These are phyloP conservation scores for Aureobasidium sp. DNA, from an alignment of 2,329 filamentous ascomycete species.

Conservation along the genomic window DNA sequence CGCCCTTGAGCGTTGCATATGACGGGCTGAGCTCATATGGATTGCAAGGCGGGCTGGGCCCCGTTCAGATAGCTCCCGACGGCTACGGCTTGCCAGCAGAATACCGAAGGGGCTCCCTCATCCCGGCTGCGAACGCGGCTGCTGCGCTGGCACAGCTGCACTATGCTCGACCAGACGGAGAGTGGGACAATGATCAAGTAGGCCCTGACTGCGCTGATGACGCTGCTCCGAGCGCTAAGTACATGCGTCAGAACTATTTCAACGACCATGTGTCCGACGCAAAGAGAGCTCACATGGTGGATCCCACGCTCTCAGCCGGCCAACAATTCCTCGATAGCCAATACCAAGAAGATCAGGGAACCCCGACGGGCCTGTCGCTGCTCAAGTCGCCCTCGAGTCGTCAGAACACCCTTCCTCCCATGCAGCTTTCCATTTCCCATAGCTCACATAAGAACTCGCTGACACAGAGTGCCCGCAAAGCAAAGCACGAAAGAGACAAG, in stretches of 20 bases:
- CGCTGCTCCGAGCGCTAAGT: slow-evolving; percentile 12
- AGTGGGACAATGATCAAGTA: slow-evolving; percentile 73
- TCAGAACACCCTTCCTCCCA: slow-evolving; percentile 78
- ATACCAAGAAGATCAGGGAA: slow-evolving; percentile 10
- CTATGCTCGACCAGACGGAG: slow-evolving; percentile 64
- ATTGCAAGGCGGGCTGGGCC: slow-evolving; percentile 22
- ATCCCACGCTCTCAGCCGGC: slow-evolving; percentile 15
- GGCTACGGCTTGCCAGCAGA: slow-evolving; percentile 49
- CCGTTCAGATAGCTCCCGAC: slow-evolving; percentile 15
- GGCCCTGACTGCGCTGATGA: slow-evolving; percentile 26
- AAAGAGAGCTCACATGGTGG: slow-evolving; percentile 14
- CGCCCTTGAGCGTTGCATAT: slow-evolving; percentile 23
- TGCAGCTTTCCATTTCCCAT: slow-evolving; percentile 63
- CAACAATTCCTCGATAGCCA: slow-evolving; percentile 17
- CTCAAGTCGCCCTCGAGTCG: slow-evolving; percentile 75
- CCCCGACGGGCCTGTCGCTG: slow-evolving; percentile 48
- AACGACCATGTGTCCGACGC: slow-evolving; percentile 31
- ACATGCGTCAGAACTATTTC: slow-evolving; percentile 25
- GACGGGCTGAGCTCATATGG: slow-evolving; percentile 25
- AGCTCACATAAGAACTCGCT: slow-evolving; percentile 75
- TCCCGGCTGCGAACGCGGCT: slow-evolving; percentile 67
- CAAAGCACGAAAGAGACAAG: slow-evolving; percentile 71
- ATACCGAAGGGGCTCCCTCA: slow-evolving; percentile 52
- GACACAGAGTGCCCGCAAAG: slow-evolving; percentile 65
- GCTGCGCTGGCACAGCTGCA: slow-evolving; percentile 81